Evolutionary conservation across 2,329 filamentous ascomycete species (phyloP), one percentile per base, ranked within the genome.

Genomic region (Davidsoniella eucalypti): DNA sequence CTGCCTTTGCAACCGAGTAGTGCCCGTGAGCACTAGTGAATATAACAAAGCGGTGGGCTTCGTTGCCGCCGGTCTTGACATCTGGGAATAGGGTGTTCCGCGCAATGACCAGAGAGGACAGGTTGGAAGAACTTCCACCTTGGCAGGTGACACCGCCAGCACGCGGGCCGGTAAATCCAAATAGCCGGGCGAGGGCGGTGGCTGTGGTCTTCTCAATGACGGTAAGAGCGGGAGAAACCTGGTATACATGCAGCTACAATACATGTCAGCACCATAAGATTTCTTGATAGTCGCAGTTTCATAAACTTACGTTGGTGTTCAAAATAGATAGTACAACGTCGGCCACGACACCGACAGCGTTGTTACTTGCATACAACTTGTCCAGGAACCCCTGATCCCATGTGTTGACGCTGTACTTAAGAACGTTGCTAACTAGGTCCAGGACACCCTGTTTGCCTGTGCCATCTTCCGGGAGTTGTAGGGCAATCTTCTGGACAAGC

Each of bases 331-430:
- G 75, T 7, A 96, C 71, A 52, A 96, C 69, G 59, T 96, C 92
- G 2, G 87, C 82, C 14, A 83, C 79, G 0, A 96, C 74, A 16
- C 90, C 90, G 7, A 90, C 80, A 40, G 90, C 82, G 60, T 92
- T 92, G 38, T 86, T 93, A 56, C 82, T 82, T n/a, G 84, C 78
- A 64, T 95, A 96, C 16, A 96, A 71, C 67, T 98, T 96, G 66
- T 95, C 88, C 60, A 96, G 67, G 65, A 96, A 98, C 9, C 90
- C 90, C 65, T 94, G 88, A 60, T 94, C 84, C 85, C 88, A 96
- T n/a, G 90, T 95, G 66, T 98, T 98, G 60, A 96, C 90, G 60
- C 84, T 92, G 64, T 93, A 87, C 55, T 76, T 72, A 40, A 96
- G 70, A 17, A 95, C 71, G 54, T 79, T 75, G 56, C 78, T 69